Conservation (phyloP, 1,284 basidiomycete genomes). For the Kalmanozyma brasiliensis region DNA sequence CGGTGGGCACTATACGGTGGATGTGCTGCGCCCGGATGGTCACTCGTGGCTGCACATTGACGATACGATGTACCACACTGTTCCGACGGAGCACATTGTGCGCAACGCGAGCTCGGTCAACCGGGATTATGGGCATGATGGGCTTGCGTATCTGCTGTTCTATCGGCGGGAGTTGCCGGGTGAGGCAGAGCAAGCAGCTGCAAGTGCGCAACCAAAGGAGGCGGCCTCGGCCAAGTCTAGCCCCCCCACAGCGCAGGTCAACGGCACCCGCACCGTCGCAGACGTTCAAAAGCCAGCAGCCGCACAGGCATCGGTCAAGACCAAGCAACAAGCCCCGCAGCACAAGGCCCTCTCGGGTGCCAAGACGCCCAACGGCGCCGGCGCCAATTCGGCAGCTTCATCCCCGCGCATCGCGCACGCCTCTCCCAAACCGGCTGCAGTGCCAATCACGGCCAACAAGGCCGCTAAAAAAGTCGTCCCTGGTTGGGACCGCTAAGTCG, state of each 20-base stretch:
- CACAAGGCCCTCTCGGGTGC: conserved; percentile 10
- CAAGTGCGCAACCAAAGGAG: not conserved
- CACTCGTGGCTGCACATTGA: conserved; percentile 87
- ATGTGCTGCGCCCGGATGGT: conserved; percentile 84
- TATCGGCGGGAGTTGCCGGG: conserved; percentile 71
- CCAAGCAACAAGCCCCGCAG: conserved; percentile 9
- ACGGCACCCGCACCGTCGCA: conserved; percentile 12
- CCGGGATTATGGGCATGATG: conserved; percentile 62
- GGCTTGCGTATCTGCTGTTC: conserved; percentile 85
- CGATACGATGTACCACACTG: conserved; percentile 77
- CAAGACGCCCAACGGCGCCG: conserved; percentile 14
- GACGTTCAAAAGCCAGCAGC: conserved; percentile 5
- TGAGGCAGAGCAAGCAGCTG: conserved; percentile 15
- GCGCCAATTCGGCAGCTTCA: conserved; percentile 21
- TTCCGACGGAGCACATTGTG: conserved; percentile 82
- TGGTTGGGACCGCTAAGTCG: conserved; percentile 31
- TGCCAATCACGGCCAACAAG: conserved; percentile 2
- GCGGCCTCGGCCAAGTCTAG: not conserved
- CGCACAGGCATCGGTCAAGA: no score
- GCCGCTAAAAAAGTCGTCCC: conserved; percentile 24
- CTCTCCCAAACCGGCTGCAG: conserved; percentile 10
- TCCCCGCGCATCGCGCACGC: conserved; percentile 26
- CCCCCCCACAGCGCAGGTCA: conserved; percentile 2
- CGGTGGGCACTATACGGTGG: conserved; percentile 95
- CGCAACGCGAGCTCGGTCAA: conserved; percentile 67